These are phyloP conservation scores for Aureobasidium sp. DNA, from an alignment of 2,329 filamentous ascomycete species.

Conservation along the genomic window DNA sequence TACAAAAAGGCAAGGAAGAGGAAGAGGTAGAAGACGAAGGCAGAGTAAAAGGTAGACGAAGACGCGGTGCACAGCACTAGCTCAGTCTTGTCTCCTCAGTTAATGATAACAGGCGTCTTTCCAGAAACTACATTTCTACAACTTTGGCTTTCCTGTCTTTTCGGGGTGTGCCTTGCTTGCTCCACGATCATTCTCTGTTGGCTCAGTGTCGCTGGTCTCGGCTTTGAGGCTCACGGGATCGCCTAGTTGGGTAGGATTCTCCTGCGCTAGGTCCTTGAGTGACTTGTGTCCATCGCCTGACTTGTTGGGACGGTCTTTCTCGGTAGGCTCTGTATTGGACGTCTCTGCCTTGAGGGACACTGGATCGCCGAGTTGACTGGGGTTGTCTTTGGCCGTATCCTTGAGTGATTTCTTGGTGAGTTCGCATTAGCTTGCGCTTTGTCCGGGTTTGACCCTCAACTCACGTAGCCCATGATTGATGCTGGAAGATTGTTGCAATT, in stretches of 20 bases:
- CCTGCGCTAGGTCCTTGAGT: slow-evolving; percentile 20
- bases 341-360: slow-evolving; percentile 29
- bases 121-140: slow-evolving; percentile 13
- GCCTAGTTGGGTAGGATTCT: slow-evolving; percentile 21
- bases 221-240: slow-evolving; percentile 24
- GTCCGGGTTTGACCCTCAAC: not conserved
- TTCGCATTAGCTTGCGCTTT: too few relatives aligned
- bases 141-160: slow-evolving; percentile 25
- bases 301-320: slow-evolving; percentile 18
- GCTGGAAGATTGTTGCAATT: not conserved
- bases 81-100: not conserved
- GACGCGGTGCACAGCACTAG: slow-evolving; percentile 22
- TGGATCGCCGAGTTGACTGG: slow-evolving; percentile 27
- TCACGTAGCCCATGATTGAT: slow-evolving; percentile 1
- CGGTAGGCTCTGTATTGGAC: slow-evolving; percentile 21
- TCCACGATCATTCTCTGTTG: slow-evolving; percentile 25
- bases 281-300: slow-evolving; percentile 14
- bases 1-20: slow-evolving; percentile 78
- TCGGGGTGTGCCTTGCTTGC: slow-evolving; percentile 17
- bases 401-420: slow-evolving; percentile 15
- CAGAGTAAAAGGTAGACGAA: slow-evolving; percentile 43
- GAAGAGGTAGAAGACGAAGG: slow-evolving; percentile 64
- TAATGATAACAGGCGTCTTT: not conserved
- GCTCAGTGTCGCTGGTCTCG: slow-evolving; percentile 22
- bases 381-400: slow-evolving; percentile 20